Conservation (phyloP, 2,329 filamentous ascomycete species). For the Ceratocystis cubensis region DNA sequence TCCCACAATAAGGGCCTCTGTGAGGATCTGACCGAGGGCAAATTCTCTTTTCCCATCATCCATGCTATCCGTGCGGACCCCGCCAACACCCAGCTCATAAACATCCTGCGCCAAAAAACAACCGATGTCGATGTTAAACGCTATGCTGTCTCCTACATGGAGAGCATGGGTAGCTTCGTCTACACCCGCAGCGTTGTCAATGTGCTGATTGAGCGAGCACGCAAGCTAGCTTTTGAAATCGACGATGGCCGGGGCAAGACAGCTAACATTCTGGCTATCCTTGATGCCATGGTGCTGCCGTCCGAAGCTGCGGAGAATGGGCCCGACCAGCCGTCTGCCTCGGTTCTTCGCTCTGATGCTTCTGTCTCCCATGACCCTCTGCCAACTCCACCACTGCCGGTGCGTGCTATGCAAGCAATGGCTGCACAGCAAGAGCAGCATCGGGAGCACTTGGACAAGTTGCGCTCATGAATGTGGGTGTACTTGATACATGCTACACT, state of each 20-base stretch:
- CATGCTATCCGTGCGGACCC: slow-evolving; percentile 75
- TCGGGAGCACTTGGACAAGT: slow-evolving; percentile 8
- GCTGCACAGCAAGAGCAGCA: slow-evolving; percentile 15
- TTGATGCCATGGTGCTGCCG: slow-evolving; percentile 48
- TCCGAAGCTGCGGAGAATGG: neutral
- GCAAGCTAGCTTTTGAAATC: slow-evolving; percentile 49
- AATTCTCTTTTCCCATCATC: slow-evolving; percentile 93
- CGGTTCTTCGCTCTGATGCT: neutral
- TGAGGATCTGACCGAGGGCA: slow-evolving; percentile 91
- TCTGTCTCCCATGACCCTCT: neutral
- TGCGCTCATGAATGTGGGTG: neutral
- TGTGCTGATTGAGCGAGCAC: slow-evolving; percentile 52
- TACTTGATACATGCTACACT: neutral
- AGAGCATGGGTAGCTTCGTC: slow-evolving; percentile 74
- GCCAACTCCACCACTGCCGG: slow-evolving; percentile 5
- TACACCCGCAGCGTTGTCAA: slow-evolving; percentile 61
- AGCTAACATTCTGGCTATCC: slow-evolving; percentile 48
- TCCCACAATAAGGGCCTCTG: slow-evolving; percentile 82
- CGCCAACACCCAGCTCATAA: slow-evolving; percentile 66
- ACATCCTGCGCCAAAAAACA: slow-evolving; percentile 85
- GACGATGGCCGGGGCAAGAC: slow-evolving; percentile 48
- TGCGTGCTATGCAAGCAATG: slow-evolving; percentile 12
- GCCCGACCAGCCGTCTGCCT: neutral
- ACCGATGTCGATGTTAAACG: slow-evolving; percentile 75
- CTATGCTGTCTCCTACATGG: slow-evolving; percentile 86